Conservation (phyloP, 306 rosid genomes). For the Vigna nakashimae region DNA sequence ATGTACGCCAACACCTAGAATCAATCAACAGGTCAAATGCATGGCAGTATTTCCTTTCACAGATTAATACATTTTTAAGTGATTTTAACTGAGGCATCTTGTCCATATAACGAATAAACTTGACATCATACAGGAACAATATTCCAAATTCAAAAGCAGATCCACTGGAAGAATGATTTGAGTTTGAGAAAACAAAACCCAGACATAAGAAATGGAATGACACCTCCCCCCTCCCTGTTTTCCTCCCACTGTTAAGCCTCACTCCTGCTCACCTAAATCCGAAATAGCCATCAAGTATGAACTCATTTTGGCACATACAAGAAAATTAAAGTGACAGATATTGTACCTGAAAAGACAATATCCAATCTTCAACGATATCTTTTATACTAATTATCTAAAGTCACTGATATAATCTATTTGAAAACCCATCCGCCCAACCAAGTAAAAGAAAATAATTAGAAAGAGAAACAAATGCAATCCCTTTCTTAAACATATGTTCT, state of each 20-base stretch:
- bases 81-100: slow-evolving; percentile 3
- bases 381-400: slow-evolving; percentile 83
- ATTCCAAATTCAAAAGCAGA: slow-evolving; percentile 17
- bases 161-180: neutral
- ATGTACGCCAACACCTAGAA: slow-evolving; percentile 12
- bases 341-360: slow-evolving; percentile 86
- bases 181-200: neutral
- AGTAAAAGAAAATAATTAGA: slow-evolving; percentile 41
- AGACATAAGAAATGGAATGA: slow-evolving; percentile 18
- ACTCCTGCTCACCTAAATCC: slow-evolving; percentile 30
- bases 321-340: slow-evolving; percentile 15
- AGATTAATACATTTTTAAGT: neutral
- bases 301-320: slow-evolving; percentile 23
- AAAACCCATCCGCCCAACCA: slow-evolving; percentile 40
- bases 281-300: slow-evolving; percentile 16
- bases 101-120: slow-evolving; percentile 25
- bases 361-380: slow-evolving; percentile 94
- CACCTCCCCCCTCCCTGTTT: neutral
- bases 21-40: neutral
- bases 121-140: neutral
- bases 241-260: slow-evolving; percentile 24
- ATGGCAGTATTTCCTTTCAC: slow-evolving; percentile 7
- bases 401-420: slow-evolving; percentile 79
- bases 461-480: slow-evolving; percentile 4
- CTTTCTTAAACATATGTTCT: slow-evolving; percentile 2